phyloP scores from a whole-genome alignment of 345 rosid genomes.

The Excoecaria agallocha region DNA sequence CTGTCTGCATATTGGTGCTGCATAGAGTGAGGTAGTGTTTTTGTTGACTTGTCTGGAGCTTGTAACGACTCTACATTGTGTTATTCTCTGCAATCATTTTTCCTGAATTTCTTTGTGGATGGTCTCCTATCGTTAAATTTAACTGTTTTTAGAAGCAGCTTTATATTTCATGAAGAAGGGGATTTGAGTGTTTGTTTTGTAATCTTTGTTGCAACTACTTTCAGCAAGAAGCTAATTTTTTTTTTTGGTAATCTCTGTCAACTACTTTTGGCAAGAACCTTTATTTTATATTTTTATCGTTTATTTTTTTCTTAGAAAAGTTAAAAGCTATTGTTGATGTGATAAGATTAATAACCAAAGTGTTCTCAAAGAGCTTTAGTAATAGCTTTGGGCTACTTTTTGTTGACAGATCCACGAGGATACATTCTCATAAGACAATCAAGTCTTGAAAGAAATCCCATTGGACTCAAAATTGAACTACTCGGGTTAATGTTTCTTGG shows the following conservation, averaged over 20 bases:
- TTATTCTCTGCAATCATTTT: background rate
- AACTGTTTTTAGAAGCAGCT: background rate
- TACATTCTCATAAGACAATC: background rate
- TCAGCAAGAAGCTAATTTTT: background rate
- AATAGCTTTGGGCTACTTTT: background rate
- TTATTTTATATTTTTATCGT: no score
- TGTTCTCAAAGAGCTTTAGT: background rate
- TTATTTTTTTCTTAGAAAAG: background rate
- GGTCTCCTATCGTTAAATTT: background rate
- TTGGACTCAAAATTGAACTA: background rate
- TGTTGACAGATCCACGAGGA: background rate
- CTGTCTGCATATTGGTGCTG: background rate
- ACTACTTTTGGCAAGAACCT: no score
- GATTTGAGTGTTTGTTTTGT: background rate
- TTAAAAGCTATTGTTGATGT: no score
- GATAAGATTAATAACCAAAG: no score
- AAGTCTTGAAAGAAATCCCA: background rate
- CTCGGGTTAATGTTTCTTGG: background rate
- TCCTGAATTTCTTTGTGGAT: background rate
- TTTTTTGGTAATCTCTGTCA: no score
- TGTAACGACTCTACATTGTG: background rate
- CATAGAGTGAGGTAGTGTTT: background rate
- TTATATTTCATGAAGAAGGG: background rate
- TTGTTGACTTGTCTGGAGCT: background rate
- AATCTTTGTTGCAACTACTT: background rate